Evolutionary conservation across 805 yeast genomes (phyloP).

Genomic region (Schwanniomyces sp.): DNA sequence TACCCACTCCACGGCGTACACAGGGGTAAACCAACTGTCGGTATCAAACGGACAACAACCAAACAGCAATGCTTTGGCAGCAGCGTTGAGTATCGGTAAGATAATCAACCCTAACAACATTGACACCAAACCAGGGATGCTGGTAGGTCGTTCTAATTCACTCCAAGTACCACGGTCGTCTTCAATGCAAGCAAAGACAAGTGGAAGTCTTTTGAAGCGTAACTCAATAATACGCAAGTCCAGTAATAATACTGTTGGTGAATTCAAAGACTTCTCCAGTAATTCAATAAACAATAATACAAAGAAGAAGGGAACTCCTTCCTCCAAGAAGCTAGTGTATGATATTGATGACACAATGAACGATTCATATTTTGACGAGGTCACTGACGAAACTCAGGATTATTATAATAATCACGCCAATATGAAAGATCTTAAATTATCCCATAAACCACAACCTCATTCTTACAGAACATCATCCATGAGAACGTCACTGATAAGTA

Average conservation of each 20-base stretch:
- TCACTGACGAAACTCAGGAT: conserved; percentile 23
- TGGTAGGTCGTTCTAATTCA: not conserved
- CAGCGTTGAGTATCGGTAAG: conserved; percentile 44
- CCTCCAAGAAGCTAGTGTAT: conserved; percentile 5
- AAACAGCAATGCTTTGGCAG: conserved; percentile 40
- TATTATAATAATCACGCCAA: conserved; percentile 32
- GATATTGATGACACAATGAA: conserved; percentile 31
- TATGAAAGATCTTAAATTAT: conserved; percentile 34
- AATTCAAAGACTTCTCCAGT: conserved; percentile 9
- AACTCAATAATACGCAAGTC: conserved; percentile 9
- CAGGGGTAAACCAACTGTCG: conserved; percentile 41
- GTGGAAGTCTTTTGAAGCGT: conserved; percentile 10
- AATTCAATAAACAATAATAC: conserved; percentile 3
- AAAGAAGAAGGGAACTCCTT: not conserved
- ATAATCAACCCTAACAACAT: not conserved
- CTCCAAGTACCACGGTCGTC: not conserved
- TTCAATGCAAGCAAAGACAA: not conserved
- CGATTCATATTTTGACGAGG: conserved; percentile 31
- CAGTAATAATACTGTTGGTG: not conserved
- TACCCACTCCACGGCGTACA: conserved; percentile 35
- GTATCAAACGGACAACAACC: conserved; percentile 33
- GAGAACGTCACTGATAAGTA: not conserved
- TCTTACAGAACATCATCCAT: conserved; percentile 3
- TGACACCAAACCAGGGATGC: not conserved
- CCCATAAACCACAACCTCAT: conserved; percentile 15